phyloP scores from a whole-genome alignment of 768 basidiomycete species.

The Mycena latifolia region DNA sequence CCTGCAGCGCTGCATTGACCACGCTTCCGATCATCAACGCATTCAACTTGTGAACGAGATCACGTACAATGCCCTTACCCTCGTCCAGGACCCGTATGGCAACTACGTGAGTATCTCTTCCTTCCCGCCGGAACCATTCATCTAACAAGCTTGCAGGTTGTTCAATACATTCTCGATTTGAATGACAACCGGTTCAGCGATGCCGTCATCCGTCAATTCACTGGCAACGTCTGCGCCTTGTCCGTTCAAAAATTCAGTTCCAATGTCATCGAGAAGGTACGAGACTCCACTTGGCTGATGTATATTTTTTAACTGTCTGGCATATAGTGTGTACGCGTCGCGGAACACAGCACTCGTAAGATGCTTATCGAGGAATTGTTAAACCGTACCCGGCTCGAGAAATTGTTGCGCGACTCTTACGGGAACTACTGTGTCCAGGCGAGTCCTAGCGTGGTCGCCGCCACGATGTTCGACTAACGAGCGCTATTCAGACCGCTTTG shows the following conservation, averaged over 20 bases:
- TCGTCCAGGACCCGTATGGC: slow-evolving; percentile 97
- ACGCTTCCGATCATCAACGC: slow-evolving; percentile 95
- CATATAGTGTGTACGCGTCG: slow-evolving; percentile 85
- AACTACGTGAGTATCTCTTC: slow-evolving; percentile 75
- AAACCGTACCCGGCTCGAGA: slow-evolving; percentile 95
- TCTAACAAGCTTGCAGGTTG: slow-evolving; percentile 67
- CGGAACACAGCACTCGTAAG: slow-evolving; percentile 95
- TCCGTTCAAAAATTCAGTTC: slow-evolving; percentile 99
- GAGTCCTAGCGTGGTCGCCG: slow-evolving; percentile 34
- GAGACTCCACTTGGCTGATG: slow-evolving; percentile 27
- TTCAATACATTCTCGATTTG: slow-evolving; percentile 98
- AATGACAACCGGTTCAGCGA: slow-evolving; percentile 99
- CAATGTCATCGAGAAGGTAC: slow-evolving; percentile 96
- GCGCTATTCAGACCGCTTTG: slow-evolving; percentile 80
- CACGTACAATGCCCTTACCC: slow-evolving; percentile 96
- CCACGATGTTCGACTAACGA: slow-evolving; percentile 33
- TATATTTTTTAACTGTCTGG: slow-evolving; percentile 16
- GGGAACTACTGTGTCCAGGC: slow-evolving; percentile 97
- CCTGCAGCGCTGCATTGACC: slow-evolving; percentile 97
- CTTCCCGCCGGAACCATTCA: neutral
- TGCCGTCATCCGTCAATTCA: slow-evolving; percentile 96
- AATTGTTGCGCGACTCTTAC: slow-evolving; percentile 95
- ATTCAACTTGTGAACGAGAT: slow-evolving; percentile 98
- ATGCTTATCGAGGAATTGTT: slow-evolving; percentile 95
- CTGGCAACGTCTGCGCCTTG: slow-evolving; percentile 96